Percentiles rank a stretch among this genome's conserved stretches.
phyloP scores from a whole-genome alignment of 768 basidiomycete genomes.

The Psilocybe sp. region DNA sequence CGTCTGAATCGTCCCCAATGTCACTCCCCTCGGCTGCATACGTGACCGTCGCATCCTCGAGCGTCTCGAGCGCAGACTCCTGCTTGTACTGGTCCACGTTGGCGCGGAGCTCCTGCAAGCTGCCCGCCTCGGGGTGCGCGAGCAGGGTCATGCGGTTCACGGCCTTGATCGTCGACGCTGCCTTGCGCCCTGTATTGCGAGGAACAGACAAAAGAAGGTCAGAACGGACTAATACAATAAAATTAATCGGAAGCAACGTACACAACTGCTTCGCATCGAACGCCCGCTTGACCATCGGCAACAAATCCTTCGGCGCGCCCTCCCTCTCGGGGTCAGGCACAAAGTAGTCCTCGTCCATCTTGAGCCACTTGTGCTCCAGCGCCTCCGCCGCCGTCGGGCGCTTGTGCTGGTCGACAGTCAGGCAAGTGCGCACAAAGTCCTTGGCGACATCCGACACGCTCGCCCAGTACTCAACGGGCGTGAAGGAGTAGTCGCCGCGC shows the following conservation, averaged over 20 bases:
- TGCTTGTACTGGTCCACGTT: conserved; percentile 71
- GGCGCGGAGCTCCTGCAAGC: conserved; percentile 49
- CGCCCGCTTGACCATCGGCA: conserved; percentile 86
- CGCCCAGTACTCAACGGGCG: conserved; percentile 76
- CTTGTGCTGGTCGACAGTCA: conserved; percentile 77
- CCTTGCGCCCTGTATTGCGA: conserved; percentile 70
- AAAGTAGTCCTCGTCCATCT: conserved; percentile 64
- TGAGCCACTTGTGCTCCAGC: conserved; percentile 81
- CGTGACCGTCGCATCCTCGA: no score
- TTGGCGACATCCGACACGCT: conserved; percentile 83
- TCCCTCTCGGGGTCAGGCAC: conserved; percentile 58
- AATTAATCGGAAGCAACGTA: conserved; percentile 33
- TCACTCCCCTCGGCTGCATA: no score
- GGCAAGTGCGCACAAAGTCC: conserved; percentile 76
- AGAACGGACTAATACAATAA: neutral
- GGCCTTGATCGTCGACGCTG: conserved; percentile 83
- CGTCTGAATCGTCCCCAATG: no score
- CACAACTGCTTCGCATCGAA: conserved; percentile 89
- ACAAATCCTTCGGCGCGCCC: conserved; percentile 69
- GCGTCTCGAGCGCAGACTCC: conserved; percentile 50
- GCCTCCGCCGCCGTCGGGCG: conserved; percentile 80
- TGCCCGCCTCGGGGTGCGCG: conserved; percentile 37
- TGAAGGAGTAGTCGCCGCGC: conserved; percentile 88
- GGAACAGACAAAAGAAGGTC: no score
- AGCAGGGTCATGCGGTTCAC: conserved; percentile 75